Evolutionary conservation across 2,329 filamentous ascomycete genomes (phyloP).

Genomic region (Phyllosticta citriasiana): DNA sequence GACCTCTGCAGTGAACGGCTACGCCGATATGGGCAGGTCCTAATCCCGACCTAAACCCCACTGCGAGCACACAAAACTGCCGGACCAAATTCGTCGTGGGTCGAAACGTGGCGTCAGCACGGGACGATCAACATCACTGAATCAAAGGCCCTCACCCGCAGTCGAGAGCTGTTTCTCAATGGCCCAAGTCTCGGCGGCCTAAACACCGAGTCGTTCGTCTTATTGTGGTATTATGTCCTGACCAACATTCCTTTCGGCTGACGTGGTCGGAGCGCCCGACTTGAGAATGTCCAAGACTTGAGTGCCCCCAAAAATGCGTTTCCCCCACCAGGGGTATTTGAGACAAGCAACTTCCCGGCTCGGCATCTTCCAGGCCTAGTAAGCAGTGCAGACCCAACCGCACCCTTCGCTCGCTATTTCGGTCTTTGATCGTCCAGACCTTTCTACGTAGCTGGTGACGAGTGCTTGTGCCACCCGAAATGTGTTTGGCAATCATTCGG

Average conservation of each 20-base stretch:
- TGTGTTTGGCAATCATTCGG: background rate
- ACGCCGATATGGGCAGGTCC: background rate
- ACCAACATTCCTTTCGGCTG: background rate
- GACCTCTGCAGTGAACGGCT: background rate
- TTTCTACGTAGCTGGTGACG: background rate
- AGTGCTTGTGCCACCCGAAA: background rate
- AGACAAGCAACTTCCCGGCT: background rate
- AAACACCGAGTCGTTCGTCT: background rate
- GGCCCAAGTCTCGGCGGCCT: background rate
- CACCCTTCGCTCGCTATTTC: background rate
- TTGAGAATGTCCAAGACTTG: background rate
- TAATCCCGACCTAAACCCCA: background rate
- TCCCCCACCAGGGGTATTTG: background rate
- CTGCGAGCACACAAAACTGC: background rate
- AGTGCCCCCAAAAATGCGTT: background rate
- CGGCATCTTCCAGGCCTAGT: background rate
- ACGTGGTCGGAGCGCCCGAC: background rate
- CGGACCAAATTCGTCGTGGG: background rate
- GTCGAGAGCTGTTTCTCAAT: background rate
- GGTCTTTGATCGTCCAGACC: background rate
- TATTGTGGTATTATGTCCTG: background rate
- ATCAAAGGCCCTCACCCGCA: background rate
- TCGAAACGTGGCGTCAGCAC: background rate
- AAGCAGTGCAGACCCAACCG: background rate
- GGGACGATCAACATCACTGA: background rate